Evolutionary conservation across 352 stramenopile species (phyloP), one percentile per base, ranked within the genome.

Genomic region (Phytopythium oedochilum): DNA sequence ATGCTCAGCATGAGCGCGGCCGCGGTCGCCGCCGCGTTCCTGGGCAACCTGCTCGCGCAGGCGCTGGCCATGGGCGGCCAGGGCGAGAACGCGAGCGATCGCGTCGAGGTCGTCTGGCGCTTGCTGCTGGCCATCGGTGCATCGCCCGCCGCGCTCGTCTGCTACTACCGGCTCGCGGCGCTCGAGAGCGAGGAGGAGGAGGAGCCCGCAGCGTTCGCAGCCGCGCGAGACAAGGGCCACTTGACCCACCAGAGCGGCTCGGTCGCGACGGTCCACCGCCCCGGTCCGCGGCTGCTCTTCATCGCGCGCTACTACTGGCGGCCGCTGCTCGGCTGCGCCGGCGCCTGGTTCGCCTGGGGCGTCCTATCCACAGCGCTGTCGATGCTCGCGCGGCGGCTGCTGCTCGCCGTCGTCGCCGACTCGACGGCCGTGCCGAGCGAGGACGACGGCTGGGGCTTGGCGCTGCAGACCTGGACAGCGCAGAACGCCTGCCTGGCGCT

Each of bases 281-380:
- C 17, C 18, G 28, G 28, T 2, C 18, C 17, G 29, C 28, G 28
- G 28, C 25, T 87, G 10, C 23, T 20, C 5, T 80, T 86, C 59
- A 80, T 88, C 28, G 25, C 81, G 18, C 63, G 62, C 7, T 54
- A 88, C 61, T 86, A 86, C 57, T 64, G 75, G 17, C 52, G 60
- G 18, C 61, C 66, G 14, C 60, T 95, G 7, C 32, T 93, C 6
- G 85, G 83, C 2, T 89, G 76, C 36, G 83, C 85, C 0, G 81
- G 77, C 54, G 78, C 78, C 47, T 96, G 86, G 83, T 92, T 96
- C 61, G 73, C 94, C 12, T 92, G 93, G 57, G 86, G 94, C 57
- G 86, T 96, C 51, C 75, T 90, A 2, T 93, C 86, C 51, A 90
- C 88, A 59, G 76, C 81, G 3, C 78, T 89, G 58, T 88, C 87